Percentiles rank a stretch among this genome's conserved stretches.
Evolutionary conservation across 2,329 filamentous ascomycete species (phyloP).

Genomic region (Xylariaceae sp.): DNA sequence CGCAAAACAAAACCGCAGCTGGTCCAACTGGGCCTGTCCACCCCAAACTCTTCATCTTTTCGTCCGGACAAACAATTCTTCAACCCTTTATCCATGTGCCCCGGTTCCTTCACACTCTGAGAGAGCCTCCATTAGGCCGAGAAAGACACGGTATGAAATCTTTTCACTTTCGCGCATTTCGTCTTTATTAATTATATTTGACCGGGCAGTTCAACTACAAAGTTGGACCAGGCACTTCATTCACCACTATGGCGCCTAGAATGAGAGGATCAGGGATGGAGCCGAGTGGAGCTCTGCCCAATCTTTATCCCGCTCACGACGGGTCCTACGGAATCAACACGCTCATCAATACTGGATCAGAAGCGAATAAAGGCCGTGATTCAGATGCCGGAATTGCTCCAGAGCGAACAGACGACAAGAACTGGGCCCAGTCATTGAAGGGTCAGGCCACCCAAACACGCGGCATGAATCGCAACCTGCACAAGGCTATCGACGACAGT

Average conservation of each 20-base stretch:
- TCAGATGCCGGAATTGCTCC: constrained; percentile 12
- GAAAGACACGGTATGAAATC: constrained; percentile 11
- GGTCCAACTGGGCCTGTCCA: constrained; percentile 15
- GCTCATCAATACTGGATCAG: constrained; percentile 21
- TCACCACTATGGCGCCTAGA: constrained; percentile 16
- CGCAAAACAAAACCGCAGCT: constrained; percentile 2
- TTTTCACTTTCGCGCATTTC: neutral
- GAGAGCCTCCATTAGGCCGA: constrained; percentile 6
- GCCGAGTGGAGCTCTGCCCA: constrained; percentile 19
- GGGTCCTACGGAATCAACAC: constrained; percentile 32
- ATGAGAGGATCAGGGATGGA: constrained; percentile 11
- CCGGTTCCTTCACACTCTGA: neutral
- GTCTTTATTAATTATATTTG: neutral
- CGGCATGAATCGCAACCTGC: constrained; percentile 23
- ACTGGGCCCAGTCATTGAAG: constrained; percentile 12
- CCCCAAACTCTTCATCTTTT: constrained; percentile 24
- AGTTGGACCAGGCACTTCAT: neutral
- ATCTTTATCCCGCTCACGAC: constrained; percentile 28
- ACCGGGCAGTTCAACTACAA: neutral
- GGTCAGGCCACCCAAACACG: constrained; percentile 12
- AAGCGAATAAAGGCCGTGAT: constrained; percentile 19
- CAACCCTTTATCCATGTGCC: constrained; percentile 9
- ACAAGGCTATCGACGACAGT: constrained; percentile 19
- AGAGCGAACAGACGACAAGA: constrained; percentile 20
- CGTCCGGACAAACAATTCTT: neutral